Conservation (phyloP, 257 asterid genomes). For the Ajuga chamaepitys region DNA sequence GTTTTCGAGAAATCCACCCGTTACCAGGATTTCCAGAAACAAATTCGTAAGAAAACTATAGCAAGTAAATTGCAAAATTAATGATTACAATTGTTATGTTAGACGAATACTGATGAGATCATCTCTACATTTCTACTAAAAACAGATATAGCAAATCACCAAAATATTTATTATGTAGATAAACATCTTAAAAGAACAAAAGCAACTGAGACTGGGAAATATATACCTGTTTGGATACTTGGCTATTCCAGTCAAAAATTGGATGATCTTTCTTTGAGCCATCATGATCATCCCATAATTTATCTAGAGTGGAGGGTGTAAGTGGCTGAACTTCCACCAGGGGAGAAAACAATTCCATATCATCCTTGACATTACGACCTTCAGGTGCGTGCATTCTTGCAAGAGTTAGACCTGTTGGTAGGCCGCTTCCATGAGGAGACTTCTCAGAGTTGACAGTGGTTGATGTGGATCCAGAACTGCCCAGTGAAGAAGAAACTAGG, state of each 20-base stretch:
- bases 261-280: constrained; percentile 53
- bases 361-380: constrained; percentile 65
- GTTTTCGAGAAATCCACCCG: too few species aligned
- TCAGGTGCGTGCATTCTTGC: constrained; percentile 67
- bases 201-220: constrained; percentile 1
- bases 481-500: constrained; percentile 36
- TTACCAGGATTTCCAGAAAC: too few species aligned
- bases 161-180: background rate
- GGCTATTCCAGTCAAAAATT: constrained; percentile 48
- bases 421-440: constrained; percentile 50
- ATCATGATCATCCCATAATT: constrained; percentile 55
- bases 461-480: constrained; percentile 24
- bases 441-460: constrained; percentile 40
- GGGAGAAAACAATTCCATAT: constrained; percentile 96
- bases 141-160: background rate
- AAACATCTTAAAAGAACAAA: constrained; percentile 1
- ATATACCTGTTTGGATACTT: constrained; percentile 56
- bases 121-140: background rate
- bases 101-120: background rate
- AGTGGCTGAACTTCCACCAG: constrained; percentile 88
- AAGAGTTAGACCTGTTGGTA: constrained; percentile 52
- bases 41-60: too few species aligned
- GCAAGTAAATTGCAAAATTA: background rate
- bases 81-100: background rate
- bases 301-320: constrained; percentile 70